Base-by-base conservation (phyloP, 148 eudicot genomes). In the Gaultheria prostrata region DNA sequence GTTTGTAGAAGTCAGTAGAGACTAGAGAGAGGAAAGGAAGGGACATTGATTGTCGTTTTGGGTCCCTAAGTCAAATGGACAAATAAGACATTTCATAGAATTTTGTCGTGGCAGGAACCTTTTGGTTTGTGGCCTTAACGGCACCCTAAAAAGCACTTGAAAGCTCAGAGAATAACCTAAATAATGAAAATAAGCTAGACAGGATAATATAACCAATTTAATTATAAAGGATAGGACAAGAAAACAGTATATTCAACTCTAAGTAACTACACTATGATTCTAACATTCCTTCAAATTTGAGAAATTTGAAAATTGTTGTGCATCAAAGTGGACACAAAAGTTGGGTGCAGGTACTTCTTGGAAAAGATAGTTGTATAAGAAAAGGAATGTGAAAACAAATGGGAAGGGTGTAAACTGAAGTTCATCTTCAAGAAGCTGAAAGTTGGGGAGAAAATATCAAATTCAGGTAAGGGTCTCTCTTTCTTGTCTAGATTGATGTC, bases 381-480 rank as follows among this genome's bases (percentile, higher is more conserved):
- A 18, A 2, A 59, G 8, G 65, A 59, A 59, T 59, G 65, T 7
- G n/a, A 18, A 59, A 20, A 59, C 20, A 59, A 59, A 59, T 21
- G 65, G 28, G 18, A 53, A 53, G 24, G 24, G 24, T 18, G 65
- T 59, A 59, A 59, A 20, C 65, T 59, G 65, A 59, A 3, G 9
- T 59, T 59, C 65, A 59, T 18, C 65, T 59, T 20, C 24, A 59
- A 59, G 14, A 67, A 30, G 32, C 28, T 67, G 12, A 26, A 67
- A 67, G 73, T 24, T 9, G 28, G 73, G 28, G 35, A 67, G 28
- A 28, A 75, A 45, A 45, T n/a, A 45, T 75, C 50, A 17, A 45
- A 75, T 74, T 74, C 78, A 48, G 43, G n/a, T 3, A 50, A 26
- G 21, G 33, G 49, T 76, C 79, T 76, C 26, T 76, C 79, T 76